Conservation (phyloP, 805 yeast genomes). For the Candida succiphila region DNA sequence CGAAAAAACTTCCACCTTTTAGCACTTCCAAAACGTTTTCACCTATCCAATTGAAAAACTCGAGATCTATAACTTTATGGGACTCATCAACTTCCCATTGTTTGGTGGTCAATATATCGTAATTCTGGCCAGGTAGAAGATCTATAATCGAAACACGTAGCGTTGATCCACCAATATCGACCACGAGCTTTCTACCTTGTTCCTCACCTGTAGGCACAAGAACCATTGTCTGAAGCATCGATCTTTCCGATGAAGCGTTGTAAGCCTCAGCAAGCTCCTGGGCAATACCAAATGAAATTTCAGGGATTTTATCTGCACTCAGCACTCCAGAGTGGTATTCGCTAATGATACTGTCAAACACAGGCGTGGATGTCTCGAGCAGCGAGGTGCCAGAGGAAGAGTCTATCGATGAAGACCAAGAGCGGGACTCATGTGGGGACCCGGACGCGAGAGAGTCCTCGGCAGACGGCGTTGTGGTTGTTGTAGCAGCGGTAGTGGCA, state of each 20-base stretch:
- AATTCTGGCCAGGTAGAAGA: conserved; percentile 5
- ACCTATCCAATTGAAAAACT: conserved; percentile 35
- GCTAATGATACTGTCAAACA: too few relatives aligned
- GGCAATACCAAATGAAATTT: neutral
- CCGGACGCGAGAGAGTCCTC: too few relatives aligned
- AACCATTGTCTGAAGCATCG: conserved; percentile 4
- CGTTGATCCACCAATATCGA: conserved; percentile 54
- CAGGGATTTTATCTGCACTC: neutral
- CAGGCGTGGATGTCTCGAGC: too few relatives aligned
- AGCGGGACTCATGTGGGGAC: too few relatives aligned
- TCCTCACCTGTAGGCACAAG: conserved; percentile 9
- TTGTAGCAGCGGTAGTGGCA: too few relatives aligned
- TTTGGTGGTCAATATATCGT: conserved; percentile 5
- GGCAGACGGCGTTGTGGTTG: too few relatives aligned
- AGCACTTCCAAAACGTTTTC: conserved; percentile 22
- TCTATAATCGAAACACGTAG: conserved; percentile 26
- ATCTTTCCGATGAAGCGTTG: neutral
- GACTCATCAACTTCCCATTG: conserved; percentile 30
- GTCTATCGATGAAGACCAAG: too few relatives aligned
- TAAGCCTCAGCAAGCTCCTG: conserved; percentile 2
- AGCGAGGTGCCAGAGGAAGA: too few relatives aligned
- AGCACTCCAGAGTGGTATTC: too few relatives aligned
- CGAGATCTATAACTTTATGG: conserved; percentile 27
- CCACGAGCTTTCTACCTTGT: conserved; percentile 24
- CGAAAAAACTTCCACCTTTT: neutral